phyloP scores from a whole-genome alignment of 2,329 filamentous ascomycete species.

The Didymella sp. region DNA sequence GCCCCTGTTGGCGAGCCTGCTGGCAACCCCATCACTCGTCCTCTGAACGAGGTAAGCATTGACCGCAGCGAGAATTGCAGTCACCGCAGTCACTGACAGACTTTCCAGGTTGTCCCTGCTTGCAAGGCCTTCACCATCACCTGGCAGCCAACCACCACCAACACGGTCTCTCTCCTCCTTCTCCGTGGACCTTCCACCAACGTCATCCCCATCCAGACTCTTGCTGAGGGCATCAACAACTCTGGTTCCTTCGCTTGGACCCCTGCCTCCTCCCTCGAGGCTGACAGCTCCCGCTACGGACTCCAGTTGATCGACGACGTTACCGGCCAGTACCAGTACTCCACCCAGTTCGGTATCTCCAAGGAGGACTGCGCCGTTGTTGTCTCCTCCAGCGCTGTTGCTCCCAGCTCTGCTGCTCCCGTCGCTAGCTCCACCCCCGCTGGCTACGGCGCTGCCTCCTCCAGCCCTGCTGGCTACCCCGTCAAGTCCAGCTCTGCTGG shows the following conservation, averaged over 20 bases:
- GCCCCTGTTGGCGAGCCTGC: conserved; percentile 40
- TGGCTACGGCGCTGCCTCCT: conserved; percentile 7
- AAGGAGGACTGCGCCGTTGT: conserved; percentile 46
- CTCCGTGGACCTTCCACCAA: conserved; percentile 65
- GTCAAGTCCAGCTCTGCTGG: conserved; percentile 29
- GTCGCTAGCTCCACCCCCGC: conserved; percentile 28
- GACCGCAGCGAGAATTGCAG: not conserved
- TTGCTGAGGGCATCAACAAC: conserved; percentile 61
- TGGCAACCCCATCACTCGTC: conserved; percentile 64
- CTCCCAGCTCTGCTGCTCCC: conserved; percentile 19
- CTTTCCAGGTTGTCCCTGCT: conserved; percentile 58
- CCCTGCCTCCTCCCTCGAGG: conserved; percentile 56
- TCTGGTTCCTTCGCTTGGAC: conserved; percentile 64
- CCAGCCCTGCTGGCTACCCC: conserved; percentile 25
- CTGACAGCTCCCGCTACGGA: conserved; percentile 63
- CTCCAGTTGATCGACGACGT: conserved; percentile 67
- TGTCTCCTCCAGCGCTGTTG: conserved; percentile 29
- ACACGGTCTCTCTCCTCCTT: conserved; percentile 64
- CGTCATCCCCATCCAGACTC: conserved; percentile 59
- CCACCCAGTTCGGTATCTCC: conserved; percentile 67
- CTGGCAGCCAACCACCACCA: conserved; percentile 60
- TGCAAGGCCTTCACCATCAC: conserved; percentile 65
- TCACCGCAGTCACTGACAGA: not conserved
- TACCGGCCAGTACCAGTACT: conserved; percentile 65
- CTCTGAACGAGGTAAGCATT: conserved; percentile 55